These are phyloP conservation scores for Onygena corvina DNA, from an alignment of 2,329 filamentous ascomycete species.

Conservation along the genomic window DNA sequence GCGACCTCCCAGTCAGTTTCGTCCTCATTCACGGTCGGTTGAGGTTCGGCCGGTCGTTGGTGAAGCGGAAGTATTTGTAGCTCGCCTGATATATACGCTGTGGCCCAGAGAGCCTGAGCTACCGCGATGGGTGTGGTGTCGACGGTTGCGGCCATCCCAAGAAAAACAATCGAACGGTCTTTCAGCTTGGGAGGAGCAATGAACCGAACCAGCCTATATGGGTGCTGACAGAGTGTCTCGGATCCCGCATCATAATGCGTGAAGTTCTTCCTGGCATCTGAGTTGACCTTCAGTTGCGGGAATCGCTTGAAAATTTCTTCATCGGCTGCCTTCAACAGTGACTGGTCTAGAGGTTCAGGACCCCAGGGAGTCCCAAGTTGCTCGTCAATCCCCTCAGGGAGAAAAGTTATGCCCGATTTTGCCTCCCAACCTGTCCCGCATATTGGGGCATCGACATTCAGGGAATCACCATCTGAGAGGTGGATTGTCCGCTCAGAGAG, in stretches of 20 bases:
- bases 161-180: constrained; percentile 38
- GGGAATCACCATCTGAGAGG: constrained; percentile 35
- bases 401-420: constrained; percentile 39
- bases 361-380: constrained; percentile 38
- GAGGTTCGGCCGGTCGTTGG: neutral
- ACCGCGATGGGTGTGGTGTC: constrained; percentile 30
- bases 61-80: constrained; percentile 27
- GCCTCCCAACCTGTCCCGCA: constrained; percentile 48
- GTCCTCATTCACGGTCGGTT: constrained; percentile 20
- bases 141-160: constrained; percentile 34
- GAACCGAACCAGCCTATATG: constrained; percentile 38
- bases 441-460: constrained; percentile 42
- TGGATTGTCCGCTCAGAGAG: constrained; percentile 38
- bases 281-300: constrained; percentile 36
- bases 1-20: constrained; percentile 44
- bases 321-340: constrained; percentile 32
- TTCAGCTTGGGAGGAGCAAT: constrained; percentile 35
- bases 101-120: constrained; percentile 48
- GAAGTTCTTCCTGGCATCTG: constrained; percentile 17
- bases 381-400: constrained; percentile 31
- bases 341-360: constrained; percentile 24
- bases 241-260: constrained; percentile 15
- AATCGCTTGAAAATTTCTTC: constrained; percentile 37
- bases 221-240: constrained; percentile 12
- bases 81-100: constrained; percentile 49